Base-by-base conservation (phyloP, 129 eudicot species). In the Dittrichia graveolens region DNA sequence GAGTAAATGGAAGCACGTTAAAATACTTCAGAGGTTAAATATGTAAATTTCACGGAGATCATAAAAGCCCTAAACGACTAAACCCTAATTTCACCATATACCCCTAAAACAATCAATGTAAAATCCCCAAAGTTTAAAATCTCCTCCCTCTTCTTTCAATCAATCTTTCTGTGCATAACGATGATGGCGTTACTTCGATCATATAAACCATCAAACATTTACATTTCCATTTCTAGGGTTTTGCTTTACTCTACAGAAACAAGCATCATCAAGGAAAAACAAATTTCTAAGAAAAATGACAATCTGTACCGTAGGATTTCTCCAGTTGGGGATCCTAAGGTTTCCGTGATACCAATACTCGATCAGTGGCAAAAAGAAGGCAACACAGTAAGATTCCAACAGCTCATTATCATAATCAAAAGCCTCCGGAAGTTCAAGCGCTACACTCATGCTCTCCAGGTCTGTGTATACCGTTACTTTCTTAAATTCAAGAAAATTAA, bases 361-460 rank as follows among this genome's bases (percentile, higher is more conserved):
- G 89, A 84, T 2, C 83, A 84, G 46, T 84, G 89, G 85, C 50
- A 74, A 15, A 45, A 78, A 5, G 85, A 81, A 71, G 85, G 81
- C 16, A 78, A 78, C 42, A 7, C 60, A 55, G 46, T 81, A 34
- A 18, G 16, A 1, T 43, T 37, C 9, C 18, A 52, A 12, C 81
- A 81, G 24, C 78, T 86, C 12, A 42, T 52, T 55, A 71, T 24
- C 42, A 74, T 81, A 41, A 75, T 83, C 67, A 78, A 46, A 61
- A 79, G 74, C 61, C 69, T 86, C 34, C 79, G 86, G 4, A 78
- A 78, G 48, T 78, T 70, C 73, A 78, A 64, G 48, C 84, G 88
- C 4, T 64, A 44, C 68, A 75, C 70, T 5, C 86, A 86, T 63
- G 84, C 88, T 24, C 86, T 81, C 13, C 82, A 78, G 88, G 92